Base-by-base conservation (phyloP, 257 asterid genomes). In the Plectranthus barbatus region DNA sequence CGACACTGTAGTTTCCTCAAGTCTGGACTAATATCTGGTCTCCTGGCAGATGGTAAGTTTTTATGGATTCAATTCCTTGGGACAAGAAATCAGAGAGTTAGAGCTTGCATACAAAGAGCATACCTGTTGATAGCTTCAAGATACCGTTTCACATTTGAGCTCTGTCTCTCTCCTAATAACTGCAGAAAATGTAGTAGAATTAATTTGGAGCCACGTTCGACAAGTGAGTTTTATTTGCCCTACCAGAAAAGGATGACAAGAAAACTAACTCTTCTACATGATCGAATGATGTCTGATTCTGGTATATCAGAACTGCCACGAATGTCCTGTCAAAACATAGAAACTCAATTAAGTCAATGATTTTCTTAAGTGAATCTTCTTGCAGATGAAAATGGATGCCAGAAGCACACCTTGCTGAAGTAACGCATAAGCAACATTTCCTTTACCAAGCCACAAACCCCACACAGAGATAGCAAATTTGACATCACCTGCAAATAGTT, bases 341-440 rank as follows among this genome's bases (percentile, higher is more conserved):
- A 50, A 58, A 39, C 21, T 33, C 14, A 46, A 33, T 42, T 17
- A 49, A 9, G 47, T 24, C 49, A 40, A 41, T 18, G 37, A 18
- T 5, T 46, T 21, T 6, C 46, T n/a, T 9, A 62, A 62, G 54
- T 17, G 21, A 33, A 55, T 48, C 47, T 55, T 29, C 48, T 19
- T 45, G 56, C 12, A 9, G 21, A 47, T 56, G 1, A 17, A 73
- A 55, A 37, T 47, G 49, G 62, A 42, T 58, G 26, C 26, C 37
- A 67, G 52, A 54, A 55, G 65, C 53, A 89, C 99, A 89, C 99
- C 97, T 92, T 92, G 85, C 99, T 89, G 79, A 92, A 92, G 79
- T 83, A 92, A 50, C 99, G 95, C 79, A 79, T 71, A 65, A 89
- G 85, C 84, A 92, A 68, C 51, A 85, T 66, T 74, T 92, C 97